phyloP scores from a whole-genome alignment of 768 basidiomycete genomes.

The Mycena pura region DNA sequence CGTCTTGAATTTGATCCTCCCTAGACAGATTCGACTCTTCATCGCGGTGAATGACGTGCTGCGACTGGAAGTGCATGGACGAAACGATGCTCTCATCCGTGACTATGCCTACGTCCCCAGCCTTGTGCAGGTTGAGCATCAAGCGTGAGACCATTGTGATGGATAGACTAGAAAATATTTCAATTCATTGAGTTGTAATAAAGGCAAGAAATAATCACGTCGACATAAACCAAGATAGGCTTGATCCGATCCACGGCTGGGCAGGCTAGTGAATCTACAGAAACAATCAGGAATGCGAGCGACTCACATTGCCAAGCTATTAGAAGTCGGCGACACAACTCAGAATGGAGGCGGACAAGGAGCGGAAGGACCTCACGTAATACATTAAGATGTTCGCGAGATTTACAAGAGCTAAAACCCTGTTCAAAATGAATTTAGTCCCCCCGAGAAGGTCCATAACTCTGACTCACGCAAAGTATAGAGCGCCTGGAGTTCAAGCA shows the following conservation, averaged over 20 bases:
- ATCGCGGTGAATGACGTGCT: not conserved
- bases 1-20: slow-evolving; percentile 5
- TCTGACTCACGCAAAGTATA: slow-evolving; percentile 11
- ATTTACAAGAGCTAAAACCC: slow-evolving; percentile 9
- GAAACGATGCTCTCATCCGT: not conserved
- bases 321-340: not conserved
- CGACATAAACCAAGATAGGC: slow-evolving; percentile 7
- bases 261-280: not conserved
- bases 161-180: slow-evolving; percentile 4
- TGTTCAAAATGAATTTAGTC: not conserved
- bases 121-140: slow-evolving; percentile 9
- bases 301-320: slow-evolving; percentile 7
- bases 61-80: not conserved
- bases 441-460: not conserved
- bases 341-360: not conserved
- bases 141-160: not conserved
- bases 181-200: not conserved
- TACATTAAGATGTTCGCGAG: slow-evolving; percentile 8
- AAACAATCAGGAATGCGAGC: not conserved
- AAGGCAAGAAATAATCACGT: slow-evolving; percentile 1
- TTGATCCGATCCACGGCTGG: slow-evolving; percentile 1
- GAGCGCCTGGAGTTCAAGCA: not conserved
- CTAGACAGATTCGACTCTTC: not conserved
- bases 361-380: slow-evolving; percentile 4
- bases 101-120: not conserved